These are phyloP conservation scores for Candida arabinofermentans DNA, from an alignment of 805 yeast species.

Conservation along the genomic window DNA sequence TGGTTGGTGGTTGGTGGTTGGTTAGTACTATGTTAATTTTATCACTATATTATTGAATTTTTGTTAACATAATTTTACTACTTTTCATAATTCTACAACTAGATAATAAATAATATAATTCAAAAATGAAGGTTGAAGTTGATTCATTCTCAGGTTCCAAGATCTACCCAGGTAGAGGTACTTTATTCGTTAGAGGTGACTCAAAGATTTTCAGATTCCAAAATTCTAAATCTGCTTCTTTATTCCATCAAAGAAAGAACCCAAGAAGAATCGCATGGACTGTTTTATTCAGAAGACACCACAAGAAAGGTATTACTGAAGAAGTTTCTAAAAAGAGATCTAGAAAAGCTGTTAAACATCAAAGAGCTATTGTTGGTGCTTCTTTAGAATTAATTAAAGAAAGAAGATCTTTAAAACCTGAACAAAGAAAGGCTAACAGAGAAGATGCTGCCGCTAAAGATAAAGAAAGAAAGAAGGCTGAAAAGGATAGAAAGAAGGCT, in stretches of 20 bases:
- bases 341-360: constrained; percentile 96
- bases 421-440: constrained; percentile 97
- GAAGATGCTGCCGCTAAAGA: constrained; percentile 80
- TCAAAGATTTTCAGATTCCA: constrained; percentile 99
- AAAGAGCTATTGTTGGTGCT: constrained; percentile 99
- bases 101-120: not conserved
- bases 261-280: constrained; percentile 99
- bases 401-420: constrained; percentile 94
- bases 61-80: not conserved
- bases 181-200: constrained; percentile 99
- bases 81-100: not conserved
- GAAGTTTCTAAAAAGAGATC: constrained; percentile 96
- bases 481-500: constrained; percentile 93
- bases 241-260: constrained; percentile 99
- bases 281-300: constrained; percentile 98
- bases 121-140: constrained; percentile 94
- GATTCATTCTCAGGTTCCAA: constrained; percentile 99
- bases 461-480: constrained; percentile 87
- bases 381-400: constrained; percentile 97
- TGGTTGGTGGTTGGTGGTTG: not conserved
- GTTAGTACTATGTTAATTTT: too few relatives aligned
- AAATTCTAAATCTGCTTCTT: constrained; percentile 94
- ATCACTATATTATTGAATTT: too few relatives aligned
- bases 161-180: constrained; percentile 99
- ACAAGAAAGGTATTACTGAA: constrained; percentile 99